A percentile compares a stretch with the other conserved stretches of the same genome.
Conservation (phyloP, 2,329 filamentous ascomycete genomes). For the Fusarium caatingaense region DNA sequence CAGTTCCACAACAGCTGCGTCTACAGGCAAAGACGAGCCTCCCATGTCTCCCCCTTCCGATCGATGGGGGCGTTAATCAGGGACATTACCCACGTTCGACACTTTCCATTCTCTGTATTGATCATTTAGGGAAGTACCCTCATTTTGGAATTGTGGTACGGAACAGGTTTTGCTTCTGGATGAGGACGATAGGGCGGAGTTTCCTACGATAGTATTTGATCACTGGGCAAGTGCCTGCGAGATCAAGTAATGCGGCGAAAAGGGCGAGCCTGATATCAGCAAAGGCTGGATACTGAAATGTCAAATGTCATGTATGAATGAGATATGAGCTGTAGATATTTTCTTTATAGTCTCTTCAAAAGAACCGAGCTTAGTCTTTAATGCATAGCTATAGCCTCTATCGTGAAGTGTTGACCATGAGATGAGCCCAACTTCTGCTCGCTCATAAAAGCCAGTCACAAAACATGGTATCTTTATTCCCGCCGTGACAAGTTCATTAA, state of each 20-base stretch:
- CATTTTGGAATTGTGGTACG: constrained; percentile 29
- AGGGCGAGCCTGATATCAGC: background rate
- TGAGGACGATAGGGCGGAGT: background rate
- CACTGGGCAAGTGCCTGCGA: background rate
- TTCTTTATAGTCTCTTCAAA: background rate
- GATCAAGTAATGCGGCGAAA: background rate
- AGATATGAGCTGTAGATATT: constrained; percentile 13
- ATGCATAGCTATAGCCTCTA: background rate
- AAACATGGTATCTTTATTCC: constrained; percentile 20
- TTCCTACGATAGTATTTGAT: background rate
- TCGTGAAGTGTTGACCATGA: constrained; percentile 4
- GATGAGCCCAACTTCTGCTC: background rate
- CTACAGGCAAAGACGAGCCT: constrained; percentile 45
- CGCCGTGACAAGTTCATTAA: constrained; percentile 5
- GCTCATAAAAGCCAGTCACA: constrained; percentile 1
- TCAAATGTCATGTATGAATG: constrained; percentile 29
- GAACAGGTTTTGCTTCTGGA: constrained; percentile 19
- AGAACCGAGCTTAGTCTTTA: background rate
- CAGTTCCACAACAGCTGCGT: constrained; percentile 29
- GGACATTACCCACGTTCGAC: background rate
- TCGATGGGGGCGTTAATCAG: constrained; percentile 29
- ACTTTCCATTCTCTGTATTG: constrained; percentile 21
- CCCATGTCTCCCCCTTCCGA: constrained; percentile 31
- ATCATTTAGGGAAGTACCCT: constrained; percentile 10
- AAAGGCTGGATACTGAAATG: constrained; percentile 9